Evolutionary conservation across 768 basidiomycete genomes (phyloP).

Genomic region (Hypsizygus marmoreus): DNA sequence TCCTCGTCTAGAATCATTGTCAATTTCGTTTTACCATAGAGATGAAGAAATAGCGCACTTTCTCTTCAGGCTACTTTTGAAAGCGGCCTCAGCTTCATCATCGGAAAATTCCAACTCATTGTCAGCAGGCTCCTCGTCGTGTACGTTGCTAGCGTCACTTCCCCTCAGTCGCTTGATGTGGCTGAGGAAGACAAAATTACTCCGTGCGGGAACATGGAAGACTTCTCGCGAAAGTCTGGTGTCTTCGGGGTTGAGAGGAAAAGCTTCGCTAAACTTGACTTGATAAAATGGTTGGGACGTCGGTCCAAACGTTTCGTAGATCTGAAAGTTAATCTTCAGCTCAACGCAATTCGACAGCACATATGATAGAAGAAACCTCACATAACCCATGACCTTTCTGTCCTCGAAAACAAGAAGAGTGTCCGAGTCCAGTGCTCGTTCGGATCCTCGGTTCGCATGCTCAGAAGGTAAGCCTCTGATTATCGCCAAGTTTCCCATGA

Average conservation of each 20-base stretch:
- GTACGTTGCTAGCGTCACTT: conserved; percentile 91
- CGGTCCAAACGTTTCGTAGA: conserved; percentile 96
- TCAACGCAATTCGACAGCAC: conserved; percentile 4
- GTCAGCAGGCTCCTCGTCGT: conserved; percentile 92
- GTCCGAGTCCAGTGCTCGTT: conserved; percentile 80
- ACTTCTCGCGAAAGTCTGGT: conserved; percentile 62
- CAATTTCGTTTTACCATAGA: neutral
- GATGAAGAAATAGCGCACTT: conserved; percentile 42
- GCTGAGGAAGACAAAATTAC: conserved; percentile 81
- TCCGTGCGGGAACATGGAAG: conserved; percentile 80
- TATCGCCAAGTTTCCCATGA: conserved; percentile 73
- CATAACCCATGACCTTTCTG: conserved; percentile 86
- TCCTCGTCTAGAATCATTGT: conserved; percentile 44
- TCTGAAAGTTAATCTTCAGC: conserved; percentile 42
- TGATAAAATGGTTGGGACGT: conserved; percentile 89
- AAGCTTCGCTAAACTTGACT: conserved; percentile 71
- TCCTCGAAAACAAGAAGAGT: conserved; percentile 91
- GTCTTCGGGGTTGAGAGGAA: conserved; percentile 60
- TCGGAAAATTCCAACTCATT: conserved; percentile 94
- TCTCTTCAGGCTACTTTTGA: conserved; percentile 61
- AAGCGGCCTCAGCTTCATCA: conserved; percentile 85
- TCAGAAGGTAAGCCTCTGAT: conserved; percentile 61
- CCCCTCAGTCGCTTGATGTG: conserved; percentile 75
- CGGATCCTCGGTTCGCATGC: conserved; percentile 45
- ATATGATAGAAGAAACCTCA: conserved; percentile 40